Evolutionary conservation across 768 basidiomycete species (phyloP), one percentile per base, ranked within the genome.

Genomic region (Lyophyllum shimeji): DNA sequence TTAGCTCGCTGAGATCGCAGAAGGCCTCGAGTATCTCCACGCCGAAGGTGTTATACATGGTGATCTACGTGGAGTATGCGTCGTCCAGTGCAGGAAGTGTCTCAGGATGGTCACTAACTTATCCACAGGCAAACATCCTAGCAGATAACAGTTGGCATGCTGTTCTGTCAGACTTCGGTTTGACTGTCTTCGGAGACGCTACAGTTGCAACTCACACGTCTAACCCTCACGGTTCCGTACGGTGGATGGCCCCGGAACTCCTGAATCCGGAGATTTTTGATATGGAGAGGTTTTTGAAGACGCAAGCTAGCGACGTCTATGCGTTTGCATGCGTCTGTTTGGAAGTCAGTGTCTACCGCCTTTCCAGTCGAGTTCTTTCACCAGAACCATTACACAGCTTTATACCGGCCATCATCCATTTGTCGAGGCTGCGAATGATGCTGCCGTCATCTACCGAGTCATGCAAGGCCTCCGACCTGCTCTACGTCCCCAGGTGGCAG

Each of bases 191-290:
- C 44, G 61, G 65, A 21, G 69, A 72, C 43, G 65, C 61, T 24
- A 70, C 70, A 7, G 46, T 59, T 3, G 58, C 63, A 7, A 63
- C 62, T 24, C 58, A 65, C 27, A 63, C 65, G 2, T 65, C 69
- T 3, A 65, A 60, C 33, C 60, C 62, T 12, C 63, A 60, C 4
- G 71, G 71, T n/a, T 63, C 66, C 20, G 56, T 64, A 7, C 50
- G 69, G n/a, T 74, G 71, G 69, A 74, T 70, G 71, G 69, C 71
- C 1, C 73, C 73, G 8, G 73, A 74, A 56, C 59, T 74, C 13
- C 65, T 69, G n/a, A 57, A 67, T 42, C 71, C 72, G 2, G 67
- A 67, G 37, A 50, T 57, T 2, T 69, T 69, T 46, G 64, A 59
- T 15, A 51, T 65, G 24, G 45, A 55, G 17, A 42, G 52, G 20